A percentile compares a stretch with the other conserved stretches of the same genome.
Evolutionary conservation across 768 basidiomycete genomes (phyloP).

Genomic region (Gymnopilus dilepis): DNA sequence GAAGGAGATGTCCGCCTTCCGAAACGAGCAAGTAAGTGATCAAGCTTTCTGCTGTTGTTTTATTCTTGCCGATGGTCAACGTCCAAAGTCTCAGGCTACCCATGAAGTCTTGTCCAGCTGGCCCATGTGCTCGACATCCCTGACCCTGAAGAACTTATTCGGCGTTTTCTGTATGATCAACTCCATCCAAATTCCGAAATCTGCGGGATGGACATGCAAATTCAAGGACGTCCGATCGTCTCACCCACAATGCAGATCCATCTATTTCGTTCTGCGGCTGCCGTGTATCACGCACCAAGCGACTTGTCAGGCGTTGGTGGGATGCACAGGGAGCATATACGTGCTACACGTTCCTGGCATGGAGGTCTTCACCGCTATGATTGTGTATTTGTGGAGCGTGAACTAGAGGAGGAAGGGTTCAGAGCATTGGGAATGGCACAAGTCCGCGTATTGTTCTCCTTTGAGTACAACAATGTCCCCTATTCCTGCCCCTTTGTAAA

Average conservation of each 20-base stretch:
- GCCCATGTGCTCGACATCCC: too few relatives aligned
- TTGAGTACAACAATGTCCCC: conserved; percentile 13
- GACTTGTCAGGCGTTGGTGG: conserved; percentile 20
- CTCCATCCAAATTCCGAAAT: background rate
- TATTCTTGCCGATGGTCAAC: too few relatives aligned
- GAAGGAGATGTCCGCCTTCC: too few relatives aligned
- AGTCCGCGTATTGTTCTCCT: conserved; percentile 34
- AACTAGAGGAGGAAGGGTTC: conserved; percentile 23
- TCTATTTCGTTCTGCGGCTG: conserved; percentile 18
- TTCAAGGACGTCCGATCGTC: background rate
- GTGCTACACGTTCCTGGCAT: conserved; percentile 10
- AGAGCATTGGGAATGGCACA: conserved; percentile 31
- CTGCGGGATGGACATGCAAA: background rate
- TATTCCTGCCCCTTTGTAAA: conserved; percentile 36
- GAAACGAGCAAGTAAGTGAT: too few relatives aligned
- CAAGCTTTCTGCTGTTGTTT: too few relatives aligned
- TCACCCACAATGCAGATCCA: background rate
- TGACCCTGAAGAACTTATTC: too few relatives aligned
- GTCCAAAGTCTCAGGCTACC: too few relatives aligned
- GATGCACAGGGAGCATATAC: conserved; percentile 20
- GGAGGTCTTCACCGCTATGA: conserved; percentile 4
- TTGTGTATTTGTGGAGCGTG: conserved; percentile 21
- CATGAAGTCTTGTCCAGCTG: too few relatives aligned
- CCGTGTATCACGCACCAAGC: conserved; percentile 23
- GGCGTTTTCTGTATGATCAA: background rate